Base-by-base conservation (phyloP, 352 stramenopile species). In the Phytophthora uliginosa region DNA sequence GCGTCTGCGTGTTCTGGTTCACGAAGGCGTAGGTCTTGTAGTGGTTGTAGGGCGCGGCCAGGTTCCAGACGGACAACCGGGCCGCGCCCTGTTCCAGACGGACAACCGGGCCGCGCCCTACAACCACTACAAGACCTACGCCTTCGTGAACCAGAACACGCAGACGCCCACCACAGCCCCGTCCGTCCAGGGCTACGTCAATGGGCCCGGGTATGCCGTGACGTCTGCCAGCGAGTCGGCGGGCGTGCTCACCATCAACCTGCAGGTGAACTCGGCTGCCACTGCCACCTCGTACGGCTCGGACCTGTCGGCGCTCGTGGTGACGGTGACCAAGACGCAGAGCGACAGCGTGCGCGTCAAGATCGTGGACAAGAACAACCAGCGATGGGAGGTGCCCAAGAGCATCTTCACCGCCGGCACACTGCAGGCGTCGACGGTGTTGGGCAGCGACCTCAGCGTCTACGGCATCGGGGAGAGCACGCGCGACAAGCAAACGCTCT, bases 401-500 rank as follows among this genome's bases (percentile, higher is more conserved):
- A 74, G 52, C 15, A 55, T 89, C 15, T 86, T 80, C 55, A 59
- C 79, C 12, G 63, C 81, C 40, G 79, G 73, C 26, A 69, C 66
- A 0, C 70, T 86, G 40, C 76, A 86, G 59, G 63, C 82, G 4
- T 54, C 76, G 6, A 86, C 76, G 7, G 38, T 24, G 2, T 13
- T 86, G 17, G 33, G 47, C 2, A 67, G 40, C 4, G 76, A 80
- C 50, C 57, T 82, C 31, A 78, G 61, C 24, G 51, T 86, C 26
- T 86, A 82, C 28, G 79, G 79, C 36, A 73, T 86, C 26, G 79
- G 79, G 4, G 79, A 86, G 58, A 81, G 63, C 48, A 86, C 79
- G 13, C 76, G 66, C 15, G 66, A 92, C 34, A 84, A 86, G 54
- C 74, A 86, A 63, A 91, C 83, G 6, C 60, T 89, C 20, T 88